phyloP scores from a whole-genome alignment of 2,329 filamentous ascomycete genomes.

The Ophiostoma montium region DNA sequence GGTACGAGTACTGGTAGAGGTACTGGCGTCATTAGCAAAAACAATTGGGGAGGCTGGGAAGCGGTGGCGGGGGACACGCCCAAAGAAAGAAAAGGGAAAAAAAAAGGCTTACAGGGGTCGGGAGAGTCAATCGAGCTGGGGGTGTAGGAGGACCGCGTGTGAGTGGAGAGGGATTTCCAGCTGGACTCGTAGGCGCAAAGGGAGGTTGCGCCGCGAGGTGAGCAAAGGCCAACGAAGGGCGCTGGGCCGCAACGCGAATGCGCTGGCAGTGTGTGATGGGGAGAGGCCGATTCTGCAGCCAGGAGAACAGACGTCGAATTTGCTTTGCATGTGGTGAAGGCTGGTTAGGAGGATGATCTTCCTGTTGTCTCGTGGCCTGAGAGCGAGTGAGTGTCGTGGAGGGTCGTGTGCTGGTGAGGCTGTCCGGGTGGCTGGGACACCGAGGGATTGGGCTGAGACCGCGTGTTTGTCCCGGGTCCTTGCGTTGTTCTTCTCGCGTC shows the following conservation, averaged over 20 bases:
- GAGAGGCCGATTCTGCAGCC: neutral
- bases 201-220: constrained; percentile 3
- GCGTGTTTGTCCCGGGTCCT: neutral
- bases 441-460: neutral
- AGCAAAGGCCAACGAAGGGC: neutral
- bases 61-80: constrained; percentile 11
- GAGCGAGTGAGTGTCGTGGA: neutral
- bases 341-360: neutral
- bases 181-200: constrained; percentile 5
- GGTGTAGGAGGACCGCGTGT: neutral
- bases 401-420: neutral
- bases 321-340: no score
- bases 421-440: neutral
- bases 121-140: constrained; percentile 5
- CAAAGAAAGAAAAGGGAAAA: constrained; percentile 1
- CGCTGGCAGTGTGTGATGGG: neutral
- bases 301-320: neutral
- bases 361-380: neutral
- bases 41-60: constrained; percentile 14
- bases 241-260: neutral
- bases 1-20: constrained; percentile 7
- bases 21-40: constrained; percentile 11
- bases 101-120: constrained; percentile 8
- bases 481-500: neutral
- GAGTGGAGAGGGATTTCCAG: constrained; percentile 8